A percentile compares a stretch with the other conserved stretches of the same genome.
Conservation (phyloP, 495 filamentous ascomycete genomes). For the Aspergillus biplanus region DNA sequence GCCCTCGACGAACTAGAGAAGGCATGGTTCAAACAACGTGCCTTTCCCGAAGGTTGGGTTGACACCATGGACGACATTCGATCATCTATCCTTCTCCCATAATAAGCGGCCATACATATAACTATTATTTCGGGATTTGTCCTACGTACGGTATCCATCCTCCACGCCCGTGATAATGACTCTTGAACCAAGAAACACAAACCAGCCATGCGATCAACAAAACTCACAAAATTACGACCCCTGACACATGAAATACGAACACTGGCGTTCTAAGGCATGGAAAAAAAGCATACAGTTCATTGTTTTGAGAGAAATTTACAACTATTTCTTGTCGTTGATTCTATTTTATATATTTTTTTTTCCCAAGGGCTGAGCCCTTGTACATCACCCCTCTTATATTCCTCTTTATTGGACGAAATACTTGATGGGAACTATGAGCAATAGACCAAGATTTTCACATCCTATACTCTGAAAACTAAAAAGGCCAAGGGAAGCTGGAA, state of each 20-base stretch:
- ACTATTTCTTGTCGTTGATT: too few species aligned
- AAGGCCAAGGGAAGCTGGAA: too few species aligned
- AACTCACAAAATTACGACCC: not conserved
- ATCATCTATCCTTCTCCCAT: conserved; percentile 40
- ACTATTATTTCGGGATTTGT: not conserved
- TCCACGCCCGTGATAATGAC: not conserved
- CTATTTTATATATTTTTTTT: not conserved
- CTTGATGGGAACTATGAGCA: too few species aligned
- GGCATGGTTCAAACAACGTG: conserved; percentile 43
- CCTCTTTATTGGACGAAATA: not conserved
- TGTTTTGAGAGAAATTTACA: not conserved
- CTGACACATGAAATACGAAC: not conserved
- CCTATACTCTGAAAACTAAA: too few species aligned
- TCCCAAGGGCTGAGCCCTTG: conserved; percentile 8
- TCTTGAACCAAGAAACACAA: not conserved
- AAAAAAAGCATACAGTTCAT: not conserved
- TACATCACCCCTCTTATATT: not conserved
- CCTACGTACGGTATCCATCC: not conserved
- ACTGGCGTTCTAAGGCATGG: conserved; percentile 3
- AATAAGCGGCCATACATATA: not conserved
- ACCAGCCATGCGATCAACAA: not conserved
- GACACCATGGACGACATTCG: conserved; percentile 44
- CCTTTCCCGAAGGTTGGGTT: conserved; percentile 44
- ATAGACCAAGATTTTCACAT: too few species aligned
- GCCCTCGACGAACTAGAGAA: conserved; percentile 39